Percentiles rank a stretch among this genome's conserved stretches.
Conservation (phyloP, 192 early-diverging fungal species). For the Gaertneriomyces sp. region DNA sequence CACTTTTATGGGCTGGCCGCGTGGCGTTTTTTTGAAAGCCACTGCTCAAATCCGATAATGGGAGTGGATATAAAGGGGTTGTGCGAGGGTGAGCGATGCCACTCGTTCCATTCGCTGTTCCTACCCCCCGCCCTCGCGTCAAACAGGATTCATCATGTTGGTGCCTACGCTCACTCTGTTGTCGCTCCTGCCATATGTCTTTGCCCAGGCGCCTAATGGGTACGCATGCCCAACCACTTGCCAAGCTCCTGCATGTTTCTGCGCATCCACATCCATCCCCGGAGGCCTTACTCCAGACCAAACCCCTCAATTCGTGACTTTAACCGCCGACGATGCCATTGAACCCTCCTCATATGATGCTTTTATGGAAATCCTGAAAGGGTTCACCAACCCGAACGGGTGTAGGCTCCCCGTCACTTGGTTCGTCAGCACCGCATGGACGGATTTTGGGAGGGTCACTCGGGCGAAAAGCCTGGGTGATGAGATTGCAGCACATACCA, state of each 20-base stretch:
- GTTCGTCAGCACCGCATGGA: slow-evolving; percentile 59
- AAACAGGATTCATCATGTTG: too few species aligned
- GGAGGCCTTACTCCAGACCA: slow-evolving; percentile 21
- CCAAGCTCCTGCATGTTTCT: slow-evolving; percentile 21
- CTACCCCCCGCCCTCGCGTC: too few species aligned
- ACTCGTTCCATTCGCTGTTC: too few species aligned
- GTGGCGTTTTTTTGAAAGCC: too few species aligned
- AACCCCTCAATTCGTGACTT: slow-evolving; percentile 31
- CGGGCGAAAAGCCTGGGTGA: slow-evolving; percentile 61
- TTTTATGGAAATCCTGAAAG: slow-evolving; percentile 11
- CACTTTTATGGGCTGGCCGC: too few species aligned
- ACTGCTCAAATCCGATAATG: too few species aligned
- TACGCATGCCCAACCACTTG: slow-evolving; percentile 12
- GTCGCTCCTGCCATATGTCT: too few species aligned
- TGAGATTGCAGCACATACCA: slow-evolving; percentile 62
- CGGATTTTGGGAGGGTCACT: slow-evolving; percentile 56
- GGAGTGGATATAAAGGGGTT: too few species aligned
- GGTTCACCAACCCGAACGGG: slow-evolving; percentile 51
- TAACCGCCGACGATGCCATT: slow-evolving; percentile 63
- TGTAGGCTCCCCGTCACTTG: slow-evolving; percentile 59
- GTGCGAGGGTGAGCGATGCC: too few species aligned
- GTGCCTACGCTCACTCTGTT: too few species aligned
- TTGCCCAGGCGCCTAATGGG: too few species aligned
- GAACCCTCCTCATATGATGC: slow-evolving; percentile 5
- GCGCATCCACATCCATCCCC: slow-evolving; percentile 20